A percentile compares a stretch with the other conserved stretches of the same genome.
Evolutionary conservation across 768 basidiomycete species (phyloP).

Genomic region (Macrolepiota dolichaula): DNA sequence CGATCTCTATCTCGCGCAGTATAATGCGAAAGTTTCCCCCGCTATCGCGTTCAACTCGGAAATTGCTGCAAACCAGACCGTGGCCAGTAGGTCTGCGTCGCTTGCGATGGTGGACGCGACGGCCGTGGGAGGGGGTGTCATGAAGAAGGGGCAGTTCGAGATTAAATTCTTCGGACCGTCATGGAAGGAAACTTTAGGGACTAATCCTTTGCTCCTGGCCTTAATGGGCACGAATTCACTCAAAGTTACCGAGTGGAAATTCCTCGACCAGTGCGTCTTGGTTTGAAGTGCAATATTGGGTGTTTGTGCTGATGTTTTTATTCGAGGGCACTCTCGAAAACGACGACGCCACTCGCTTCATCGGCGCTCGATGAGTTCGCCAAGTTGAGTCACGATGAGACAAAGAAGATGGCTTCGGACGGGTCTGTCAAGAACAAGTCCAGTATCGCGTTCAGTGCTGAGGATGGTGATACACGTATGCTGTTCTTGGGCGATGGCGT

Average conservation of each 20-base stretch:
- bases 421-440: not conserved
- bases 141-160: not conserved
- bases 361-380: not conserved
- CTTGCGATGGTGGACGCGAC: not conserved
- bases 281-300: not conserved
- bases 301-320: not conserved
- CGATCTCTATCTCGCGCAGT: not conserved
- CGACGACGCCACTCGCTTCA: not conserved
- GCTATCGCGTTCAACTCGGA: not conserved
- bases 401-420: not conserved
- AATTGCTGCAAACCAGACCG: not conserved
- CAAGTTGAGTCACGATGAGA: not conserved
- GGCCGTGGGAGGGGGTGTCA: not conserved
- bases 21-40: not conserved
- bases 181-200: not conserved
- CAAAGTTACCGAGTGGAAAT: not conserved
- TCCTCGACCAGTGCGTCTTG: not conserved
- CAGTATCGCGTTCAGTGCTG: not conserved
- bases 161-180: not conserved
- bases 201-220: not conserved
- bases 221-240: not conserved
- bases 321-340: not conserved
- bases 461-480: not conserved
- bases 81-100: not conserved
- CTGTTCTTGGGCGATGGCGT: not conserved